These are phyloP conservation scores for Ganoderma resinaceum DNA, from an alignment of 1,284 basidiomycete genomes.

Conservation along the genomic window DNA sequence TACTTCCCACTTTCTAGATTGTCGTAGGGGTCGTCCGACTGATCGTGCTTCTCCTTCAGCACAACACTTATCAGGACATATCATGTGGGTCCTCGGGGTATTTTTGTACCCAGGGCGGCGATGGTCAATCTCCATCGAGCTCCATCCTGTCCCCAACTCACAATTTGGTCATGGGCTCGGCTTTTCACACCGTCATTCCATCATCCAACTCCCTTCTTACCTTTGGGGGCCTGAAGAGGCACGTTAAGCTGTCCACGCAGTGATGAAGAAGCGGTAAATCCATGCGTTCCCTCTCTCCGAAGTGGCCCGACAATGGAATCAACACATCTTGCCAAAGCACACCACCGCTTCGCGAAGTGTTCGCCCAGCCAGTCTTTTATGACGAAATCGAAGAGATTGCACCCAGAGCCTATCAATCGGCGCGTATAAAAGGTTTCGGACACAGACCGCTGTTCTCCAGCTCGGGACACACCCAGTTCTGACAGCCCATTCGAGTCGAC, in stretches of 20 bases:
- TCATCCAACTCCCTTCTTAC: background rate
- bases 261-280: background rate
- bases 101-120: background rate
- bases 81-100: constrained; percentile 1
- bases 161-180: background rate
- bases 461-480: constrained; percentile 18
- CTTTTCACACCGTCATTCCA: background rate
- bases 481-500: constrained; percentile 22
- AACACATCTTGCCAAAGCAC: background rate
- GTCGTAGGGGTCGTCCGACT: background rate
- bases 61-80: background rate
- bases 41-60: background rate
- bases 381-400: background rate
- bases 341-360: background rate
- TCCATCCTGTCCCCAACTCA: background rate
- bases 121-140: background rate
- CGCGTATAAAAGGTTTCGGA: background rate
- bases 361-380: background rate
- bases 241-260: background rate
- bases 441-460: background rate
- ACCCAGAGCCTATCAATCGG: background rate
- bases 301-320: background rate
- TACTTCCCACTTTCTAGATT: background rate
- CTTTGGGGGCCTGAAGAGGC: background rate
- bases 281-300: background rate